Percentiles rank a stretch among this genome's conserved stretches.
Evolutionary conservation across 768 basidiomycete species (phyloP).

Genomic region (Cyclocybe aegerita): DNA sequence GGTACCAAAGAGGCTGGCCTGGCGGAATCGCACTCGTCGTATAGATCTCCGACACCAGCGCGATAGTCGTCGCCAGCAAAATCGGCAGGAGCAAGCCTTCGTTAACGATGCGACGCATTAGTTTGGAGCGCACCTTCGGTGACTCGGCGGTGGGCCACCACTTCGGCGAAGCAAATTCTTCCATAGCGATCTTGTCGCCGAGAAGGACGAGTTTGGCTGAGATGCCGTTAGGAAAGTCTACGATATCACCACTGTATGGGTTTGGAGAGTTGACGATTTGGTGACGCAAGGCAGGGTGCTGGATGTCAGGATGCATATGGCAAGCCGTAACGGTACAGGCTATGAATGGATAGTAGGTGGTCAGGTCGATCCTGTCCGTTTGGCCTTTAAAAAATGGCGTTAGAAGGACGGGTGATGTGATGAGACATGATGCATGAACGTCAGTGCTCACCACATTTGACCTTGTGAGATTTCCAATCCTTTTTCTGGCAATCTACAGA

Average conservation of each 20-base stretch:
- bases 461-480: slow-evolving; percentile 10
- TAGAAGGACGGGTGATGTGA: not conserved
- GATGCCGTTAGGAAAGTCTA: slow-evolving; percentile 23
- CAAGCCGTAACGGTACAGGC: slow-evolving; percentile 22
- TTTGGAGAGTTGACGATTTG: slow-evolving; percentile 28
- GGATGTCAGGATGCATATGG: slow-evolving; percentile 15
- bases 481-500: slow-evolving; percentile 14
- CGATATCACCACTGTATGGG: slow-evolving; percentile 12
- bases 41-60: slow-evolving; percentile 38
- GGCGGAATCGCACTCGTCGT: slow-evolving; percentile 25
- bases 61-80: slow-evolving; percentile 28
- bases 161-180: not conserved
- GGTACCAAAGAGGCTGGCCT: not conserved
- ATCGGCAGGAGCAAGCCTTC: slow-evolving; percentile 34
- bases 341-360: slow-evolving; percentile 31
- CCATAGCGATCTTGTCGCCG: slow-evolving; percentile 18
- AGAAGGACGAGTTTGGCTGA: slow-evolving; percentile 26
- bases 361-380: slow-evolving; percentile 34
- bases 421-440: not conserved
- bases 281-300: slow-evolving; percentile 26
- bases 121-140: slow-evolving; percentile 23
- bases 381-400: slow-evolving; percentile 19
- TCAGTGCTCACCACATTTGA: slow-evolving; percentile 8
- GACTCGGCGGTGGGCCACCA: slow-evolving; percentile 36
- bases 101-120: slow-evolving; percentile 26